Conservation (phyloP, 176 grass and related monocot genomes). For the Paspalum notatum region DNA sequence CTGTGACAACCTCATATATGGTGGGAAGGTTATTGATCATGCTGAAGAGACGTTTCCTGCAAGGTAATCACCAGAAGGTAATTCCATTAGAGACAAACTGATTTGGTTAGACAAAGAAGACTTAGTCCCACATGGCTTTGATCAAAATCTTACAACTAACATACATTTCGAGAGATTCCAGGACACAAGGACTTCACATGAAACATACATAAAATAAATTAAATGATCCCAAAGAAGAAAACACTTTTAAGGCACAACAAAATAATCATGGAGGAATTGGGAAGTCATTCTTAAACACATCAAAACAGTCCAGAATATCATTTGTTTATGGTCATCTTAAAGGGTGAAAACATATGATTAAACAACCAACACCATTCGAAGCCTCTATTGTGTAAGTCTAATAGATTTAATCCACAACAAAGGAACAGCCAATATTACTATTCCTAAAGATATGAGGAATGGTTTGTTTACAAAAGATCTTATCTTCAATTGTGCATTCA, state of each 20-base stretch:
- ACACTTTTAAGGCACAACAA: too few species aligned
- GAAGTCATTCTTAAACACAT: too few species aligned
- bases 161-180: not conserved
- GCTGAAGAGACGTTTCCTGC: constrained; percentile 63
- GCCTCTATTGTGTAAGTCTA: not conserved
- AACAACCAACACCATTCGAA: not conserved
- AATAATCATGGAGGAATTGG: too few species aligned
- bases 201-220: not conserved
- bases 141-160: not conserved
- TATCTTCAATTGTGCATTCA: not conserved
- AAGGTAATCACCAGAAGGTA: constrained; percentile 16
- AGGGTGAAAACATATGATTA: not conserved
- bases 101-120: not conserved
- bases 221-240: not conserved
- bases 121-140: not conserved
- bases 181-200: not conserved
- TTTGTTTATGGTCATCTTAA: not conserved
- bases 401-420: constrained; percentile 18
- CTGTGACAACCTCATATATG: constrained; percentile 66
- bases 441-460: not conserved
- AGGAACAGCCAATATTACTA: not conserved
- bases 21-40: constrained; percentile 76
- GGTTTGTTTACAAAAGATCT: not conserved
- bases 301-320: too few species aligned
- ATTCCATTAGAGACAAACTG: not conserved